Evolutionary conservation across 768 basidiomycete genomes (phyloP), one percentile per base, ranked within the genome.

Genomic region (Auriscalpium orientale): DNA sequence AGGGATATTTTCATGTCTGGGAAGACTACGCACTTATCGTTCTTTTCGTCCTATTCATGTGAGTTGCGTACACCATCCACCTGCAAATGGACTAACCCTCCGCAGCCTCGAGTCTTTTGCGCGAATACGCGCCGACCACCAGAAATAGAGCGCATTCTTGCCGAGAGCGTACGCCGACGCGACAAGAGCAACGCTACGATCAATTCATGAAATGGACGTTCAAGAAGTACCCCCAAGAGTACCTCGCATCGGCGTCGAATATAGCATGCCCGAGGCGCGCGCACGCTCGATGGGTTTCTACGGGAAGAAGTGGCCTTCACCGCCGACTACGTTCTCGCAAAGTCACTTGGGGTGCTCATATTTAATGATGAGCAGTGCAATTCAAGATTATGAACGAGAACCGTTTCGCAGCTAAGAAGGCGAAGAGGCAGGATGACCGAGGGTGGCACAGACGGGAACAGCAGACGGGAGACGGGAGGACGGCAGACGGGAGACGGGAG

Each of bases 141-240:
- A 4, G 40, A 54, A 3, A n/a, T 62, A 7, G 55, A 60, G 4
- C 33, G 35, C 2, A 34, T 62, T 4, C 49, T 46, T 12, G 46
- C 51, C 2, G 49, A 62, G 46, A 60, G 55, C 49, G 47, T 53
- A 37, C 56, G 34, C 11, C 21, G 46, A 43, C 46, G 61, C 46
- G 49, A 40, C 22, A 64, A 69, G 55, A 70, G 72, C n/a, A 66
- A 2, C 79, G 85, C 1, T 95, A 93, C 61, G 80, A 89, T 67
- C 78, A 85, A 66, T 97, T 93, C 70, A 83, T 98, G 51, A 82
- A 89, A 58, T 98, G 94, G 90, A 93, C 87, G 36, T 73, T 86
- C 56, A 84, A 91, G 61, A 83, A 82, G 64, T 94, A 95, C 62
- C 76, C 79, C 46, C 76, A 81, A 48, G 84, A 88, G 49, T 76